phyloP scores from a whole-genome alignment of 1,284 basidiomycete genomes.

The Cutaneotrichosporon cavernicola region DNA sequence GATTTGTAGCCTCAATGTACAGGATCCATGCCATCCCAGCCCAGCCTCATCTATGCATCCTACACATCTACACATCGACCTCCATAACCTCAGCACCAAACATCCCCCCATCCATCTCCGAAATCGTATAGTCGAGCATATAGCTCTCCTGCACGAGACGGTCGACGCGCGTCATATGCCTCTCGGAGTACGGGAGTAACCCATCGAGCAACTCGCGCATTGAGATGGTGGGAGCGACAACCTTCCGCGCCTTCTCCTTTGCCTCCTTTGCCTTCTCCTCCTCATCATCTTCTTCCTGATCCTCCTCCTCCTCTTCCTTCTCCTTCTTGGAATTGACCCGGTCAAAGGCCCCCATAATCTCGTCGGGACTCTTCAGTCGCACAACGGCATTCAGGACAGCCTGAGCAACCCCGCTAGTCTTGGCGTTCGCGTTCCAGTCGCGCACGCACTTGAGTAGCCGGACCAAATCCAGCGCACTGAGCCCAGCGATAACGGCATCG shows the following conservation, averaged over 20 bases:
- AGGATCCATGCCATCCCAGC: not conserved
- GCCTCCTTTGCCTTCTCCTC: conserved; percentile 30
- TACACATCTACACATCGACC: conserved; percentile 25
- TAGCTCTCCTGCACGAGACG: conserved; percentile 88
- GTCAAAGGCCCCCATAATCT: conserved; percentile 70
- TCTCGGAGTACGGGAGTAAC: conserved; percentile 87
- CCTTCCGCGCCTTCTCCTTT: conserved; percentile 18
- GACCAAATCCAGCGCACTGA: conserved; percentile 71
- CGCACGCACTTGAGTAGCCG: conserved; percentile 78
- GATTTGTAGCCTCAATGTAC: not conserved
- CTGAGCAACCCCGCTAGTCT: conserved; percentile 84
- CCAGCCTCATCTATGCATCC: conserved; percentile 2
- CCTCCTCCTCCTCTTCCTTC: conserved; percentile 38
- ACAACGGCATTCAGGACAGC: conserved; percentile 77
- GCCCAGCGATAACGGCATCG: conserved; percentile 75
- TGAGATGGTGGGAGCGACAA: conserved; percentile 27
- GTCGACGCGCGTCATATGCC: conserved; percentile 83
- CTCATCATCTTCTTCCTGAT: conserved; percentile 38
- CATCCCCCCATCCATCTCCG: conserved; percentile 76
- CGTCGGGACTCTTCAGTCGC: conserved; percentile 68
- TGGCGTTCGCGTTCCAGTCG: conserved; percentile 91
- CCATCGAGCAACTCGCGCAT: conserved; percentile 77
- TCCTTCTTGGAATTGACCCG: conserved; percentile 32
- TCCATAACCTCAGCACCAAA: conserved; percentile 47
- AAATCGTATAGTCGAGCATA: conserved; percentile 85